Evolutionary conservation across 768 basidiomycete species (phyloP).

Genomic region (Phanerochaete carnosa): DNA sequence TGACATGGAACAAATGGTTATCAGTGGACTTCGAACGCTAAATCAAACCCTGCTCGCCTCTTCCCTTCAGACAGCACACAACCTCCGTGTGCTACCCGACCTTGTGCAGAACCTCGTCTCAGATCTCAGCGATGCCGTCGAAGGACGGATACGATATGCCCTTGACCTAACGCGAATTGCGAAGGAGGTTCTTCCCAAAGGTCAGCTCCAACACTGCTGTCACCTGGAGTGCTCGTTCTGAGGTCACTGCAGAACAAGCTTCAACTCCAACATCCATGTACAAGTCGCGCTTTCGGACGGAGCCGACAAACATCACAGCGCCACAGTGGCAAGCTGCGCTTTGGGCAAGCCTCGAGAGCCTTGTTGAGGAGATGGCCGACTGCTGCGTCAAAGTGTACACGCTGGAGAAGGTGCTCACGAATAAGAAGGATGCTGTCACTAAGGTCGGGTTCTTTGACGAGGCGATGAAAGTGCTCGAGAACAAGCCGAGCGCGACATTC

Average conservation of each 20-base stretch:
- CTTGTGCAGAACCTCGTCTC: constrained; percentile 75
- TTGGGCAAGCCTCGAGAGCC: constrained; percentile 75
- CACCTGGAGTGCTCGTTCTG: constrained; percentile 9
- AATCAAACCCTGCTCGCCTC: constrained; percentile 90
- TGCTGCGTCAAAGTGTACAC: constrained; percentile 96
- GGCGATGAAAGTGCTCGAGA: constrained; percentile 91
- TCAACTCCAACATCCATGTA: constrained; percentile 47
- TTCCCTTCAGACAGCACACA: constrained; percentile 94
- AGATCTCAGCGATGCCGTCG: constrained; percentile 81
- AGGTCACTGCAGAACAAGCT: background rate
- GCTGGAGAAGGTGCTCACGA: constrained; percentile 86
- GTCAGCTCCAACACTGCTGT: constrained; percentile 32
- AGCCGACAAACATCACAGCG: constrained; percentile 85
- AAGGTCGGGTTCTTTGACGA: constrained; percentile 86
- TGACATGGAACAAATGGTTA: constrained; percentile 92
- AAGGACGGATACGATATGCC: constrained; percentile 71
- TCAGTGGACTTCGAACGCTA: constrained; percentile 75
- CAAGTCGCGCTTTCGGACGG: constrained; percentile 82
- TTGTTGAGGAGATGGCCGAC: constrained; percentile 86
- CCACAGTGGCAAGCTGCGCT: constrained; percentile 83
- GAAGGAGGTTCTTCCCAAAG: constrained; percentile 79
- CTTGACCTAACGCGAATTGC: constrained; percentile 90
- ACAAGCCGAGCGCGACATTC: constrained; percentile 86
- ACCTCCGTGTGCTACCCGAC: constrained; percentile 79
- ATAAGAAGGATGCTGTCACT: constrained; percentile 82